Percentiles rank a stretch among this genome's conserved stretches.
These are phyloP conservation scores for Syzygium syzygioides DNA, from an alignment of 441 rosid species.

Conservation along the genomic window DNA sequence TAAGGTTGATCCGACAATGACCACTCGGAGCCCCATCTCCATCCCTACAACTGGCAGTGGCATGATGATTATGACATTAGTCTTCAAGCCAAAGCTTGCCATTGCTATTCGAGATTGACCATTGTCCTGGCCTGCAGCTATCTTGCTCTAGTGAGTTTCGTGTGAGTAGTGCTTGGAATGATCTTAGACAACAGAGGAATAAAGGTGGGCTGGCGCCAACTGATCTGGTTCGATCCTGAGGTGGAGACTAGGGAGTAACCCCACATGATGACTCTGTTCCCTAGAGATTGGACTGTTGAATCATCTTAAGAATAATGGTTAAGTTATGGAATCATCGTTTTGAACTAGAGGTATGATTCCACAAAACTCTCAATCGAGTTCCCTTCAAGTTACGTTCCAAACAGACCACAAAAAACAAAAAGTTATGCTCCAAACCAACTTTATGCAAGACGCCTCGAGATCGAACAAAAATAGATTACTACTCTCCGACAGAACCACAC, in stretches of 20 bases:
- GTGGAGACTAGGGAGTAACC: neutral
- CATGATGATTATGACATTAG: neutral
- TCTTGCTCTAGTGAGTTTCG: neutral
- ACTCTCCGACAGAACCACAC: conserved; percentile 52
- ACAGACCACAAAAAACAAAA: too few species aligned
- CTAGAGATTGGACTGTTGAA: too few species aligned
- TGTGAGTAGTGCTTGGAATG: neutral
- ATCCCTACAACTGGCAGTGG: neutral
- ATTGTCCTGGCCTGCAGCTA: neutral
- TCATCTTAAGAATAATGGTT: too few species aligned
- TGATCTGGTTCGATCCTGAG: neutral
- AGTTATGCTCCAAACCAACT: neutral
- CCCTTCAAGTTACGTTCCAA: conserved; percentile 24
- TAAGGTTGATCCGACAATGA: neutral
- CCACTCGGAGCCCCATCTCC: neutral
- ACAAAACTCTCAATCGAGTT: conserved; percentile 34
- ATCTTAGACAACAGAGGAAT: neutral
- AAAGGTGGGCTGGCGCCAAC: neutral
- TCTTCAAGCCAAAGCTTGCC: neutral
- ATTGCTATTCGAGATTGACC: neutral
- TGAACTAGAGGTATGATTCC: conserved; percentile 30
- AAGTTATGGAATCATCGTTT: neutral
- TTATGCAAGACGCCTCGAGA: conserved; percentile 19
- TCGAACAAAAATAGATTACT: conserved; percentile 65
- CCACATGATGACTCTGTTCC: too few species aligned